phyloP scores from a whole-genome alignment of 1,139 yeast species.

The Sugiyamaella sp. region DNA sequence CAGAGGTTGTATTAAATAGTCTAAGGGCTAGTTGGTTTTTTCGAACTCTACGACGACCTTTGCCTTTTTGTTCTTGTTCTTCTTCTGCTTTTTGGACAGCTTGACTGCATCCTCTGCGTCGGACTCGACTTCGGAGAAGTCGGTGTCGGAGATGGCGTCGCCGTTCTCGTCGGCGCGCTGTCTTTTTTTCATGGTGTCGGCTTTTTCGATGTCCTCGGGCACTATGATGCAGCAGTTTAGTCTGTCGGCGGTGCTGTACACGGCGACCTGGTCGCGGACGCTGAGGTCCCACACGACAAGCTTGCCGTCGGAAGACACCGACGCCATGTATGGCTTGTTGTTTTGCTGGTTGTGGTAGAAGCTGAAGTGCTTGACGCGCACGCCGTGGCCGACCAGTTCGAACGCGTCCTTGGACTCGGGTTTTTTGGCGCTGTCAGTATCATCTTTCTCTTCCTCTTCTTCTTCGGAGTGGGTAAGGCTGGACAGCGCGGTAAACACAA shows the following conservation, averaged over 20 bases:
- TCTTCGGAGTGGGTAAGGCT: too few relatives aligned
- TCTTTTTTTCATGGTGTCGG: constrained; percentile 24
- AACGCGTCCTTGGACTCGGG: constrained; percentile 47
- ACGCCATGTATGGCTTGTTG: constrained; percentile 53
- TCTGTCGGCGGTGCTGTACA: constrained; percentile 90
- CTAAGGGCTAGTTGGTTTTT: constrained; percentile 6
- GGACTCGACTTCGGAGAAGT: constrained; percentile 49
- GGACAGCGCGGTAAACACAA: constrained; percentile 56
- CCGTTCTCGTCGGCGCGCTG: constrained; percentile 45
- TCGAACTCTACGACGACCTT: constrained; percentile 31
- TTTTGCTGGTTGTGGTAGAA: constrained; percentile 52
- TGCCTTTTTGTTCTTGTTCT: constrained; percentile 47
- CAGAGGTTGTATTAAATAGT: constrained; percentile 11
- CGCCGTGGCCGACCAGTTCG: constrained; percentile 74
- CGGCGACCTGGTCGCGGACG: constrained; percentile 80
- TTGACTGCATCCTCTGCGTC: constrained; percentile 43
- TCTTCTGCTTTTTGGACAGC: constrained; percentile 49
- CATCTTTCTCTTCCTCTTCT: too few relatives aligned
- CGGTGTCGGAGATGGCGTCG: constrained; percentile 59
- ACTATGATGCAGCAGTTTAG: constrained; percentile 82
- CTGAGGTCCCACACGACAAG: constrained; percentile 85
- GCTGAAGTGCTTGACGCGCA: constrained; percentile 78
- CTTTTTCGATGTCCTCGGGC: constrained; percentile 75
- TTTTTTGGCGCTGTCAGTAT: constrained; percentile 36
- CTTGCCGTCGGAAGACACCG: constrained; percentile 91